Evolutionary conservation across 257 asterid species (phyloP), one percentile per base, ranked within the genome.

Genomic region (Solanum chaucha): DNA sequence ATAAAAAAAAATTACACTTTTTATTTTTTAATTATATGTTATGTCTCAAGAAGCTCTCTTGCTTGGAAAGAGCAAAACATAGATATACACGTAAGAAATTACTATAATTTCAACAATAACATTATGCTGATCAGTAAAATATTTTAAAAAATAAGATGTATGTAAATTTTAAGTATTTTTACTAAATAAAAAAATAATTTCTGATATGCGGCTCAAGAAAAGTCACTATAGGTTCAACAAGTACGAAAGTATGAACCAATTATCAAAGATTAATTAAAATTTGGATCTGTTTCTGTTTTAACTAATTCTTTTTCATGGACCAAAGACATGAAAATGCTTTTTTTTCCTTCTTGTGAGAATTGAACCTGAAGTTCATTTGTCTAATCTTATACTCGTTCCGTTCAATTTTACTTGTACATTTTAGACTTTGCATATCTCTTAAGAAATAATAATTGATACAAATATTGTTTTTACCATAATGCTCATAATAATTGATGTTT

Each of bases 351-450:
- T 40, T 75, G 22, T n/a, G n/a, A n/a, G 7, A 38, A 5, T 22
- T 40, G 8, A 75, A 75, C 59, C 7, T 4, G 4, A 32, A 30
- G 4, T 4, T 67, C 5, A 0, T 65, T 65, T 11, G 8, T 6
- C 8, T 24, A 0, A 65, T 65, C 15, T 12, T 34, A 34, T 70
- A 58, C 10, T 19, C 5, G 4, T 19, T 58, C 2, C 1, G 1
- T 58, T 19, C 0, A 19, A 7, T 20, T 55, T 20, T 58, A 55
- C 0, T 55, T 55, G 24, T 55, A 6, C 4, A 55, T 19, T 55
- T 55, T 55, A 55, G 4, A 7, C 6, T 55, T 55, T 55, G 5
- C 24, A 55, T 55, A 0, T 2, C 0, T 0, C 8, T 51, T 51
- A 5, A 51, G 9, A 51, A 55, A 55, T 19, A 55, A 55, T 55